Base-by-base conservation (phyloP, 768 basidiomycete genomes). In the Tylopilus plumbeoviolaceoides region DNA sequence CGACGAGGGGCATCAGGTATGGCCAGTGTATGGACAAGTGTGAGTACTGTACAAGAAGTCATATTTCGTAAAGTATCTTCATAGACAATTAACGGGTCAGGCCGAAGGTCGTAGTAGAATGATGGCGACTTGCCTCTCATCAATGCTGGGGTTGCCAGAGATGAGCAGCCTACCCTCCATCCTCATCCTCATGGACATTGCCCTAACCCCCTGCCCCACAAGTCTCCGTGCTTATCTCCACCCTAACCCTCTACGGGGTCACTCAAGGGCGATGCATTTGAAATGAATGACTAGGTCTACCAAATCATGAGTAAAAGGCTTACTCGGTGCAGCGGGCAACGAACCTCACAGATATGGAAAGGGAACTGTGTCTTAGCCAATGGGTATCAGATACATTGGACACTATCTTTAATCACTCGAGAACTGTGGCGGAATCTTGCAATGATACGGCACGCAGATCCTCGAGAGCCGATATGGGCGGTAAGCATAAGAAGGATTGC, bases 61-160 rank as follows among this genome's bases (percentile, higher is more conserved):
- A 66, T 98, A 98, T 73, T 99, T 98, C 1, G 97, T 99, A 54
- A 97, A 74, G 69, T 98, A 99, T 7, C 97, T 97, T 48, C 97
- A 84, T 51, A 98, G 78, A 73, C 95, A 95, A 47, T 41, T 42
- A 42, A 41, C 10, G 10, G 10, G 4, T 43, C 20, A 33, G 42
- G 47, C 48, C 41, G n/a, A 17, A 35, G 18, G 7, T 30, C 21
- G 28, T 48, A 20, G 9, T 4, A 21, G 23, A 36, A n/a, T 6
- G 7, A 36, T 8, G 30, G 7, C 8, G 30, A 57, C 66, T 27
- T 52, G 87, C 92, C 91, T 95, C 75, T 98, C 97, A 63, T 99
- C 97, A 2, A 99, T 97, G 64, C 98, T 98, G 17, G 97, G 95
- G 58, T 91, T 95, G 2, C 97, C 97, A n/a, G 98, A 79, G 1